A percentile compares a stretch with the other conserved stretches of the same genome.
Evolutionary conservation across 140 eudicot species (phyloP).

Genomic region (Senecio squalidus): DNA sequence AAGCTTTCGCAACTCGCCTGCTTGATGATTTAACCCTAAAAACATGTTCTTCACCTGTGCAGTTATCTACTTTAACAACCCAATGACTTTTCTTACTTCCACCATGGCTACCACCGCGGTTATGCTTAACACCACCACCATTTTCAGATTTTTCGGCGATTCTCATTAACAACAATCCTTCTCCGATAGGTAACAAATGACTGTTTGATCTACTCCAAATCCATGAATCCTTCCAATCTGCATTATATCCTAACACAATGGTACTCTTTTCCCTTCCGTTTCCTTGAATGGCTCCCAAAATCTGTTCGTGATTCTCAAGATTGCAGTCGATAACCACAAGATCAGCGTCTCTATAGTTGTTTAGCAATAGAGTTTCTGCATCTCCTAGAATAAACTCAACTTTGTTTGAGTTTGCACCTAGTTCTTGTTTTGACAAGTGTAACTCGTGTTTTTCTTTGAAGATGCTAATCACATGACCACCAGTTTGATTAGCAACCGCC

Average conservation of each 20-base stretch:
- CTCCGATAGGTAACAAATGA: constrained; percentile 89
- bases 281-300: constrained; percentile 41
- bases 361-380: constrained; percentile 37
- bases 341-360: constrained; percentile 53
- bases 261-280: constrained; percentile 28
- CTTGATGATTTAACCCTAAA: constrained; percentile 67
- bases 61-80: constrained; percentile 71
- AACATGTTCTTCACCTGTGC: constrained; percentile 97
- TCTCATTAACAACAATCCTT: constrained; percentile 71
- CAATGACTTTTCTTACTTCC: constrained; percentile 46
- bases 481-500: constrained; percentile 85
- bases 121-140: constrained; percentile 24
- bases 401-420: constrained; percentile 28
- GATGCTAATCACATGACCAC: constrained; percentile 70
- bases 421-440: constrained; percentile 22
- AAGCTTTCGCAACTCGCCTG: constrained; percentile 46
- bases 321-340: constrained; percentile 81
- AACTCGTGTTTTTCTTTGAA: constrained; percentile 32
- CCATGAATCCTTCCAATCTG: constrained; percentile 82
- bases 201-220: constrained; percentile 44
- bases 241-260: constrained; percentile 81
- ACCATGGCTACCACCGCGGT: constrained; percentile 18
- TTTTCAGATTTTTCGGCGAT: constrained; percentile 22
- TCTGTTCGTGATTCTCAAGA: constrained; percentile 57
- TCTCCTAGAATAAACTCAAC: constrained; percentile 59